Evolutionary conservation across 805 yeast species (phyloP).

Genomic region (Grigorovia jiainica): DNA sequence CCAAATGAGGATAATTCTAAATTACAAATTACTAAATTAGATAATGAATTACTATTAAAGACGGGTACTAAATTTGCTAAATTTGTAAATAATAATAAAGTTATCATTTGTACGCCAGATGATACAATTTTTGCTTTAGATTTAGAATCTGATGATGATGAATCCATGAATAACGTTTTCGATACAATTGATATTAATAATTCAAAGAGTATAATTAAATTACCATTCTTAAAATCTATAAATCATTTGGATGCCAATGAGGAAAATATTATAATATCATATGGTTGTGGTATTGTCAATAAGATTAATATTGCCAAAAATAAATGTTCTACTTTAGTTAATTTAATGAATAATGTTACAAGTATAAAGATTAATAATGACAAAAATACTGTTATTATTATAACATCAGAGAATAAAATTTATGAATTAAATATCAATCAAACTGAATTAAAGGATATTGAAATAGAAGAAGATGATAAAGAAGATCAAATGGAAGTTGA

Average conservation of each 20-base stretch:
- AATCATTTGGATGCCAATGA: constrained; percentile 42
- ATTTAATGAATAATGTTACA: constrained; percentile 50
- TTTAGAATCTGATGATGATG: constrained; percentile 33
- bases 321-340: constrained; percentile 39
- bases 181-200: constrained; percentile 28
- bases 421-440: constrained; percentile 46
- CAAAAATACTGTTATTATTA: constrained; percentile 45
- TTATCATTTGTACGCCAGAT: constrained; percentile 49
- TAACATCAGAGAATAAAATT: constrained; percentile 66
- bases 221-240: constrained; percentile 43
- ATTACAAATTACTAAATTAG: constrained; percentile 44
- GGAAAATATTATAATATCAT: constrained; percentile 47
- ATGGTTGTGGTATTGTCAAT: constrained; percentile 61
- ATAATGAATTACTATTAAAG: constrained; percentile 29
- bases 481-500: neutral
- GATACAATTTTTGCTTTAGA: constrained; percentile 46
- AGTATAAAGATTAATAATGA: constrained; percentile 46
- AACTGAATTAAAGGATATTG: neutral
- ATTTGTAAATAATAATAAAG: constrained; percentile 37
- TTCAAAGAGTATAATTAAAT: constrained; percentile 24
- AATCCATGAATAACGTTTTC: constrained; percentile 17
- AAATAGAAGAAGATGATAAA: constrained; percentile 3
- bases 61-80: constrained; percentile 49
- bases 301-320: constrained; percentile 25
- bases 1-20: constrained; percentile 27